Conservation (phyloP, 1,284 basidiomycete genomes). For the Sphagnurus paluster region DNA sequence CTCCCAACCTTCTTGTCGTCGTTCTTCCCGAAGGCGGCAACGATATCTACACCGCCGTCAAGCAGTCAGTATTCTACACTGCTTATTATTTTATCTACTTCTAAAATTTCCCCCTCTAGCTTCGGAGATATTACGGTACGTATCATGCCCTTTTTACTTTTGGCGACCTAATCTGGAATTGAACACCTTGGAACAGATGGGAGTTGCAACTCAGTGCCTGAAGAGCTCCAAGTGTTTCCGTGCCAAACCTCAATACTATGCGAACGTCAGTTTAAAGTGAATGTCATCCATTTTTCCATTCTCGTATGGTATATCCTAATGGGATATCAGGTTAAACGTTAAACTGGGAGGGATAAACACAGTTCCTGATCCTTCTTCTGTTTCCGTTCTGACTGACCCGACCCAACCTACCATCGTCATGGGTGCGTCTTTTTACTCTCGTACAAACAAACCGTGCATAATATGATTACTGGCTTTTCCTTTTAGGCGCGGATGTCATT, state of each 20-base stretch:
- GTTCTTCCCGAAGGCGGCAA: constrained; percentile 73
- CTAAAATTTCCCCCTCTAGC: constrained; percentile 33
- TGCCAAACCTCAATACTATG: constrained; percentile 72
- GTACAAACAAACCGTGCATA: too few species aligned
- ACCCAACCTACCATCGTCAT: constrained; percentile 76
- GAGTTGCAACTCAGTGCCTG: constrained; percentile 75
- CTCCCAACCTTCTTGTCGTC: constrained; percentile 62
- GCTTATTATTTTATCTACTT: constrained; percentile 5
- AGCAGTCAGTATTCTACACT: constrained; percentile 54
- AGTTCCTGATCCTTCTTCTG: constrained; percentile 63
- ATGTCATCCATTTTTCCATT: constrained; percentile 21
- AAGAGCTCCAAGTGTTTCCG: constrained; percentile 60
- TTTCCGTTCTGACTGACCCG: constrained; percentile 63
- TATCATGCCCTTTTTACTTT: background rate
- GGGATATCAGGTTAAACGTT: constrained; percentile 65
- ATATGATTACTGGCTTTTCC: constrained; percentile 6
- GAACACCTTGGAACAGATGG: constrained; percentile 50
- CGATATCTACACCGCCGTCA: constrained; percentile 72
- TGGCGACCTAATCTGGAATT: constrained; percentile 1
- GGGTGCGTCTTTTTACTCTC: constrained; percentile 39
- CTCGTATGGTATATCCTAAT: constrained; percentile 6
- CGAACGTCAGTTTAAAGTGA: constrained; percentile 79
- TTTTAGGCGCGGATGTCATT: constrained; percentile 69
- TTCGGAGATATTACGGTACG: constrained; percentile 69
- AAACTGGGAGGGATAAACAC: constrained; percentile 81